These are phyloP conservation scores for Microthlaspi erraticum DNA, from an alignment of 345 rosid genomes.

Conservation along the genomic window DNA sequence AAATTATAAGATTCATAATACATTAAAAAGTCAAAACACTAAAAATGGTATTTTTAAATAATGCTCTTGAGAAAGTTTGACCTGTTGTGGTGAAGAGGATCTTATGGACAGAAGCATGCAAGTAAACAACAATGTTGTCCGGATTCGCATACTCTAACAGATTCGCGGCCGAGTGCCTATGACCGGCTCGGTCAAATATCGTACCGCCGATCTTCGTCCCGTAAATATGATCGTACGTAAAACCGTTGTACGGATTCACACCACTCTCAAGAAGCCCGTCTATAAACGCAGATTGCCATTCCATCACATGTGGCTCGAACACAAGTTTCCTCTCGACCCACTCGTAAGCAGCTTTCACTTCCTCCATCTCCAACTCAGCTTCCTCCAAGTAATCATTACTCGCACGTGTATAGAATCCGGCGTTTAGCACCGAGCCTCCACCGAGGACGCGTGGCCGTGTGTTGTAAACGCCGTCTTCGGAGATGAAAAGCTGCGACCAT, in stretches of 20 bases:
- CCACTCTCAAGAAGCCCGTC: slow-evolving; percentile 64
- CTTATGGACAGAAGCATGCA: slow-evolving; percentile 62
- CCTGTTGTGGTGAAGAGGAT: slow-evolving; percentile 47
- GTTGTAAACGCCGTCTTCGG: slow-evolving; percentile 71
- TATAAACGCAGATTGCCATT: slow-evolving; percentile 68
- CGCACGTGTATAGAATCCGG: slow-evolving; percentile 62
- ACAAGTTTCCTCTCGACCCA: slow-evolving; percentile 76
- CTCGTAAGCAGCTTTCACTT: slow-evolving; percentile 53
- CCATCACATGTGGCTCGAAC: slow-evolving; percentile 49
- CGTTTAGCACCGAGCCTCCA: slow-evolving; percentile 71
- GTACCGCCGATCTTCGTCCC: slow-evolving; percentile 77
- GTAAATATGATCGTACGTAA: slow-evolving; percentile 61
- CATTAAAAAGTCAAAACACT: too few species aligned
- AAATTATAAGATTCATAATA: too few species aligned
- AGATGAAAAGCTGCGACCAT: slow-evolving; percentile 58
- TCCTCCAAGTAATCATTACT: slow-evolving; percentile 39
- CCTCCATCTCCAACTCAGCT: slow-evolving; percentile 48
- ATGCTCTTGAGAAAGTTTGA: too few species aligned
- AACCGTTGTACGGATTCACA: slow-evolving; percentile 59
- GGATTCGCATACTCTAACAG: slow-evolving; percentile 66
- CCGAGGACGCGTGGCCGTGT: slow-evolving; percentile 68
- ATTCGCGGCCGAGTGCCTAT: slow-evolving; percentile 70
- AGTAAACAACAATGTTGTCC: slow-evolving; percentile 41
- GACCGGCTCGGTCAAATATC: slow-evolving; percentile 58
- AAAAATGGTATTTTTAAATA: too few species aligned